Evolutionary conservation across 2,329 filamentous ascomycete genomes (phyloP), one percentile per base, ranked within the genome.

Genomic region (Neoarthrinium moseri): DNA sequence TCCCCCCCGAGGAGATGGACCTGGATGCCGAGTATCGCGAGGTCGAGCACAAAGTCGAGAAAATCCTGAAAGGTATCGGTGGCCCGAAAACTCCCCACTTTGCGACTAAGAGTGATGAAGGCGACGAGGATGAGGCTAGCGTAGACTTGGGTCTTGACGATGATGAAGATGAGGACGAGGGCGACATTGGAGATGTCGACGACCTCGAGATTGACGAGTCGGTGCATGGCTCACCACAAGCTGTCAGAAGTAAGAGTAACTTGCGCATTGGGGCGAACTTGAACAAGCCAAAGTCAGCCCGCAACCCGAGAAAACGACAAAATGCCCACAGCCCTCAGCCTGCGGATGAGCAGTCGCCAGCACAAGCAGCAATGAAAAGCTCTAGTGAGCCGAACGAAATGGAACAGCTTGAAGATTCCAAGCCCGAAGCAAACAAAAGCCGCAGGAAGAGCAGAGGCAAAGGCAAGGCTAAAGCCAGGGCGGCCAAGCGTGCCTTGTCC

Each of bases 41-140:
- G 24, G 48, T 63, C 4, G 57, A 55, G 29, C 51, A 51, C 21
- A 60, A 51, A 34, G 39, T 64, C 21, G 48, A 47, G 13, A 54
- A 50, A 38, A 57, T 59, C 22, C 42, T 58, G 15, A 55, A 48
- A 13, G 12, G 22, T 2, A 35, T 46, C 17, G 39, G 36, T 10
- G 2, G 30, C 2, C 24, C 45, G 7, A 61, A 60, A 39, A 56
- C 52, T 18, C 41, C 54, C 8, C 24, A 40, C 10, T 45, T 47
- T 24, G 47, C 50, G 23, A 44, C 45, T 49, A 55, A 58, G 45
- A 50, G 47, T 20, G 54, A 56, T 24, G 56, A 57, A 18, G 54
- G 59, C 1, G 57, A 57, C 1, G 52, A 52, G 5, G 50, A 50
- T 11, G 46, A 51, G 13, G 41, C 30, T 34, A 60, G 55, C 22